phyloP scores from a whole-genome alignment of 2,329 filamentous ascomycete genomes.

The Fonsecaea nubica region DNA sequence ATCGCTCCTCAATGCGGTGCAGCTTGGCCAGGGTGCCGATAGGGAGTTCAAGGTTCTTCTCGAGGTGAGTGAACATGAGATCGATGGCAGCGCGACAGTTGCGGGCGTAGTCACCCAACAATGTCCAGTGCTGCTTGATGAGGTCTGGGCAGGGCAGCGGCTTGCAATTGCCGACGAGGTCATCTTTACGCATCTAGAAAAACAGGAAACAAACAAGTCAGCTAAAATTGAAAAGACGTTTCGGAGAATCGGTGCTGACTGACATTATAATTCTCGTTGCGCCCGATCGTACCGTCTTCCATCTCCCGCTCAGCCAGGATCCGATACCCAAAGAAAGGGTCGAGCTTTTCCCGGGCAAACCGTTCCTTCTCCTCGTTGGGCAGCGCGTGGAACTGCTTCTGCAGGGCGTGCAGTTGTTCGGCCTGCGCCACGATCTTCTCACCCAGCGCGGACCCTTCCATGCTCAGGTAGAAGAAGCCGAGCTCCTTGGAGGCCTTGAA shows the following conservation, averaged over 20 bases:
- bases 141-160: conserved; percentile 19
- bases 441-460: conserved; percentile 16
- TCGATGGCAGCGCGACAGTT: conserved; percentile 21
- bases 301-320: conserved; percentile 1
- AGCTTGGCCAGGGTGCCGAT: conserved; percentile 14
- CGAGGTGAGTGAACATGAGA: conserved; percentile 17
- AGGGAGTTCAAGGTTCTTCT: conserved; percentile 14
- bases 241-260: neutral
- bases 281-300: conserved; percentile 11
- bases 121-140: conserved; percentile 15
- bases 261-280: conserved; percentile 20
- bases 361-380: conserved; percentile 13
- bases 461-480: conserved; percentile 22
- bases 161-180: conserved; percentile 17
- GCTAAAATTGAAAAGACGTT: neutral
- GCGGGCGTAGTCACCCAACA: conserved; percentile 12
- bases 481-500: conserved; percentile 18
- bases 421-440: conserved; percentile 19
- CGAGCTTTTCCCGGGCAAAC: conserved; percentile 12
- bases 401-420: conserved; percentile 12
- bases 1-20: conserved; percentile 16
- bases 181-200: conserved; percentile 20
- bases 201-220: neutral
- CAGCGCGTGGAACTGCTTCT: conserved; percentile 15
- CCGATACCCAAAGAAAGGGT: conserved; percentile 19